Evolutionary conservation across 257 asterid species (phyloP), one percentile per base, ranked within the genome.

Genomic region (Fraxinus americana): DNA sequence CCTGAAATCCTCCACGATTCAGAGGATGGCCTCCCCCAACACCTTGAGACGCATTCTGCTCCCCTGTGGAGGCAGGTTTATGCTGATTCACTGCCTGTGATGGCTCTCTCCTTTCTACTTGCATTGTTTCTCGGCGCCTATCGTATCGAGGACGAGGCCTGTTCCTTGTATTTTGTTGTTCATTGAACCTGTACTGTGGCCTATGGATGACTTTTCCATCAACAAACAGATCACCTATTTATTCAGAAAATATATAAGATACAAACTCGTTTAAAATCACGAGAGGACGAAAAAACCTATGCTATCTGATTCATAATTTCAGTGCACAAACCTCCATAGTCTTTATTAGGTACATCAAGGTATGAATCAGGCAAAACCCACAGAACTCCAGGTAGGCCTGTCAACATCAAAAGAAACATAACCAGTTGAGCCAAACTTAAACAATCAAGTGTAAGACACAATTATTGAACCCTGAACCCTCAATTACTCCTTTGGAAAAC

Each of bases 311-410:
- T 21, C 10, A 39, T 25, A 79, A 29, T 63, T 41, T 68, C 52
- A 45, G 73, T 27, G 52, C 63, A 74, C 94, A 61, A 77, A 90
- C 98, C 97, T 87, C 97, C 98, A 52, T 91, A 93, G 73, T 91
- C 97, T 84, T 91, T 91, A 78, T 90, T 90, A 43, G 94, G 97
- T 52, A 93, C 96, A 71, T 93, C 97, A 32, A 93, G 94, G 73
- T 93, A 93, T 14, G 98, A 91, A 80, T 93, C 98, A 16, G 98
- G 98, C 79, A 93, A 85, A 67, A 93, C 96, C 97, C 97, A 90
- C 52, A 90, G 78, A 67, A 93, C 98, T 59, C 92, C 94, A 14
- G 97, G 91, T 34, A 88, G 84, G 38, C 80, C 97, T 91, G 67
- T 77, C 12, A 61, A 84, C 21, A n/a, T 32, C 27, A 82, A 45